Base-by-base conservation (phyloP, 228 moss, liverwort and hornwort genomes). In the Sphagnum magellanicum region DNA sequence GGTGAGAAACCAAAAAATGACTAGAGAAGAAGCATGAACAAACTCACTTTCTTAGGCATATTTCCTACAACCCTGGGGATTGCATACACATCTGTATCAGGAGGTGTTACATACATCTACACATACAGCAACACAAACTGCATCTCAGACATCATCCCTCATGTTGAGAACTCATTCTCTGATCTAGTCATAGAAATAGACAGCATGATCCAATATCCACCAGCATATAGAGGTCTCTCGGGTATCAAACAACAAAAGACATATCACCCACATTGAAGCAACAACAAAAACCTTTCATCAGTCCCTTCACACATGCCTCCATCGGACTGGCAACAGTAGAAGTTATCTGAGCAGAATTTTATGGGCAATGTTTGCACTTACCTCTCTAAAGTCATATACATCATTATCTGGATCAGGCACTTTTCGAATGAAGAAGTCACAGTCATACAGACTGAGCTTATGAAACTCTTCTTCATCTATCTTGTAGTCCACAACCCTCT, bases 381-480 rank as follows among this genome's bases (percentile, higher is more conserved):
- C 89, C 85, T 97, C 98, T 63, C 94, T 79, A 65, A 98, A 98
- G 71, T 98, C 98, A 63, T 89, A 98, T 64, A 98, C 98, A 62
- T 98, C 84, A 46, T 69, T 60, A 71, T 94, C 92, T 78, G 89
- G 81, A 70, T 98, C 94, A 1, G 86, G 81, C 13, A 89, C 69
- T 71, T 86, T 98, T 70, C 98, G 76, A 62, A 94, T 98, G 77
- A 98, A 98, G 68, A 98, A 98, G 70, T 98, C 98, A 71, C 93
- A 98, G 6, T 84, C 88, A 66, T 85, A 82, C 13, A 98, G 79
- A 65, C 17, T 77, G 61, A 98, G 53, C 73, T 98, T 98, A 76
- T 98, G 98, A 63, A 98, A 98, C 63, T 98, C 92, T 4, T 94
- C 98, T 83, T 98, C 98, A 61, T 98, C 81, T n/a, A 98, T 98